phyloP scores from a whole-genome alignment of 441 rosid genomes.

The Brassica hybrid region DNA sequence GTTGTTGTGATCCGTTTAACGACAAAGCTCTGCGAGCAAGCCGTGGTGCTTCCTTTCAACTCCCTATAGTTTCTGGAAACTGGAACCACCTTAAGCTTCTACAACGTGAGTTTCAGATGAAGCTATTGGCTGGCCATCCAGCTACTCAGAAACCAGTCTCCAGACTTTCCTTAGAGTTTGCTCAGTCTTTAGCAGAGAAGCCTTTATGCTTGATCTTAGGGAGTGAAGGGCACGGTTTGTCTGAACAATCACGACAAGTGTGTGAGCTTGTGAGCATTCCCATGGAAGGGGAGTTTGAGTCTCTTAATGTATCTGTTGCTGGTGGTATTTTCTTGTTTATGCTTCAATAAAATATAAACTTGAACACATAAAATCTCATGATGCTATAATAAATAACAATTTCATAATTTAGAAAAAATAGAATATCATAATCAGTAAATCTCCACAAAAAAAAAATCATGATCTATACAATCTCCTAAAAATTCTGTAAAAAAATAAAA shows the following conservation, averaged over 20 bases:
- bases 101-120: conserved; percentile 62
- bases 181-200: conserved; percentile 53
- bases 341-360: conserved; percentile 48
- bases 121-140: conserved; percentile 86
- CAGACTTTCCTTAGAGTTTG: conserved; percentile 54
- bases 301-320: conserved; percentile 93
- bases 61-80: conserved; percentile 74
- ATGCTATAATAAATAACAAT: background rate
- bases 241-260: conserved; percentile 52
- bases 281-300: conserved; percentile 79
- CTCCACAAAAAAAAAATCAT: background rate
- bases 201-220: conserved; percentile 83
- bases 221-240: conserved; percentile 84
- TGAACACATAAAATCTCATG: background rate
- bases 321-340: conserved; percentile 85
- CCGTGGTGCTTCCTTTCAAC: conserved; percentile 89
- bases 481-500: no score
- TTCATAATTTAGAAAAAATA: background rate
- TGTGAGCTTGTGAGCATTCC: conserved; percentile 87
- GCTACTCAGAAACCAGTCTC: conserved; percentile 46
- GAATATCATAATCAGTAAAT: background rate
- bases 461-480: background rate
- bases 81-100: conserved; percentile 75
- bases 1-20: conserved; percentile 94
- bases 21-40: conserved; percentile 90